Percentiles rank a stretch among this genome's conserved stretches.
Conservation (phyloP, 352 stramenopile species). For the Labyrinthula sp. region DNA sequence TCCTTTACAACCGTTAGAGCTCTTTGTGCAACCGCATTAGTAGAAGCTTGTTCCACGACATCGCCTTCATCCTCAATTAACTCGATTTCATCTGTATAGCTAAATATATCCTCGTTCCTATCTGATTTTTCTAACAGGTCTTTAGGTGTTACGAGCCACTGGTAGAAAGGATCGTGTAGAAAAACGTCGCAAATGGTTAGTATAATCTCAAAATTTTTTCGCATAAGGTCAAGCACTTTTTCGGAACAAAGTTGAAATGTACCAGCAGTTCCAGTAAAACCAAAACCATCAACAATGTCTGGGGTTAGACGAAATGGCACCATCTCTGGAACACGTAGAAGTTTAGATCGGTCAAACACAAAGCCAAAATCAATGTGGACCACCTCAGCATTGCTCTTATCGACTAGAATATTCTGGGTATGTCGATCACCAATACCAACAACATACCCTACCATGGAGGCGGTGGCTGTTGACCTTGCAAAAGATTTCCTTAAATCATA, state of each 20-base stretch:
- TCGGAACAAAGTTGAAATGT: conserved; percentile 80
- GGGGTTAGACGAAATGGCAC: conserved; percentile 91
- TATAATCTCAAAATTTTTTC: conserved; percentile 70
- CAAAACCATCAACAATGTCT: conserved; percentile 98
- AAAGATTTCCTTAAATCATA: conserved; percentile 71
- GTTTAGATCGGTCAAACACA: conserved; percentile 90
- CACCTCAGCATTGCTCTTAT: conserved; percentile 82
- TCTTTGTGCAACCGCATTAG: too few relatives aligned
- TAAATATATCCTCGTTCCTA: too few relatives aligned
- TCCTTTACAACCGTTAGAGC: too few relatives aligned
- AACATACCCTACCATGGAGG: conserved; percentile 82
- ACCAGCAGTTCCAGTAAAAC: conserved; percentile 75
- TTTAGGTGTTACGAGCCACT: conserved; percentile 82
- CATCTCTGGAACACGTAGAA: conserved; percentile 75
- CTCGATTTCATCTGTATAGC: too few relatives aligned
- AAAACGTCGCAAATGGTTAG: conserved; percentile 96
- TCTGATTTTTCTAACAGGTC: too few relatives aligned
- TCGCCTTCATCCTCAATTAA: too few relatives aligned
- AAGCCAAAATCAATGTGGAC: conserved; percentile 99
- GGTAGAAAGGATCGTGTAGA: conserved; percentile 94
- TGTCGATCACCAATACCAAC: conserved; percentile 93
- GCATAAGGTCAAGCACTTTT: conserved; percentile 62
- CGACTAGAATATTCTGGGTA: conserved; percentile 90
- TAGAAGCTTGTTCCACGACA: too few relatives aligned
- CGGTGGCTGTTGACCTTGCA: conserved; percentile 81